Percentiles rank a stretch among this genome's conserved stretches.
phyloP scores from a whole-genome alignment of 2,329 filamentous ascomycete species.

The Didymella sp. region DNA sequence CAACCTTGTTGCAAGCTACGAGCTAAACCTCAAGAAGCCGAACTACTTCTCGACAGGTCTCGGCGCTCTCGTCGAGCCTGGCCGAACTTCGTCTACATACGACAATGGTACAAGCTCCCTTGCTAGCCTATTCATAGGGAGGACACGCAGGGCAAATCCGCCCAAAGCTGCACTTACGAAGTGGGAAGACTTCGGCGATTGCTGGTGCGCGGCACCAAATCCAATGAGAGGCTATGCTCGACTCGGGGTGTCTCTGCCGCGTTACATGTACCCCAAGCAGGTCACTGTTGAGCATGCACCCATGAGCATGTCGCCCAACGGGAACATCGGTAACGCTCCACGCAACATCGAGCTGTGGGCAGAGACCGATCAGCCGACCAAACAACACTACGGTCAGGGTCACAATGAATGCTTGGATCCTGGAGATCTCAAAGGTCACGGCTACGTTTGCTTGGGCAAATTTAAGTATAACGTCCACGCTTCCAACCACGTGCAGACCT shows the following conservation, averaged over 20 bases:
- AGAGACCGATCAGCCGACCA: slow-evolving; percentile 38
- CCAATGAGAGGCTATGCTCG: slow-evolving; percentile 63
- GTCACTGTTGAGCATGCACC: slow-evolving; percentile 58
- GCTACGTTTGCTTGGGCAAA: slow-evolving; percentile 52
- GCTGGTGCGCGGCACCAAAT: slow-evolving; percentile 75
- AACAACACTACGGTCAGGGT: slow-evolving; percentile 29
- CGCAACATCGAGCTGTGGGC: slow-evolving; percentile 56
- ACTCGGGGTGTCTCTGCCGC: slow-evolving; percentile 63
- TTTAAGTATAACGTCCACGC: slow-evolving; percentile 53
- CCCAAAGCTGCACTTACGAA: slow-evolving; percentile 65
- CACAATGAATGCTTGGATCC: slow-evolving; percentile 23
- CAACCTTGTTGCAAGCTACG: slow-evolving; percentile 42
- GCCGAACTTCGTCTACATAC: slow-evolving; percentile 63
- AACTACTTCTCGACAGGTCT: slow-evolving; percentile 76
- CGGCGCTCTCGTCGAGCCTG: slow-evolving; percentile 69
- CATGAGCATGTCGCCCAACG: slow-evolving; percentile 42
- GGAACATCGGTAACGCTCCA: slow-evolving; percentile 52
- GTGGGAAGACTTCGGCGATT: slow-evolving; percentile 84
- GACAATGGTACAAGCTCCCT: slow-evolving; percentile 18
- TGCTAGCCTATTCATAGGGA: not conserved
- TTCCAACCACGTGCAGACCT: slow-evolving; percentile 53
- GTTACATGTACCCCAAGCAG: slow-evolving; percentile 48
- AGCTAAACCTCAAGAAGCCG: slow-evolving; percentile 53
- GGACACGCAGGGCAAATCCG: slow-evolving; percentile 36
- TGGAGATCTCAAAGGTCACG: slow-evolving; percentile 15